Evolutionary conservation across 2,329 filamentous ascomycete genomes (phyloP), one percentile per base, ranked within the genome.

Genomic region (Stagonosporopsis rhizophila): DNA sequence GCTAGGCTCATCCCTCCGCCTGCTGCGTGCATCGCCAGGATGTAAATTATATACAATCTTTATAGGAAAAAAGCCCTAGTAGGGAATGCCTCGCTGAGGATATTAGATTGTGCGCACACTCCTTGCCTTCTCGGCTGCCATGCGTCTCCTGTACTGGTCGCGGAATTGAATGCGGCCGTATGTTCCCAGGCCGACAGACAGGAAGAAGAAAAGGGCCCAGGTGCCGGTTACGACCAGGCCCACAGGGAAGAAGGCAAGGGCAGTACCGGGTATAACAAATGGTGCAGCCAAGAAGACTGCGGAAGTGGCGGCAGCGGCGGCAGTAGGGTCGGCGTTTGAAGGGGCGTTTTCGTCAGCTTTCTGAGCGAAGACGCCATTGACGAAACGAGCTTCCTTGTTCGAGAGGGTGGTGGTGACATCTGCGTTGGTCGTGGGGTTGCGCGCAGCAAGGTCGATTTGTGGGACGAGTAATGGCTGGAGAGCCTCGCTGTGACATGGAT

Each of bases 311-410:
- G 75, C 74, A 6, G 75, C 68, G 9, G 69, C 62, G 3, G 72
- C 69, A 11, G 83, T 80, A 14, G 81, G 83, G 60, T 70, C 65
- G 46, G 64, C 67, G 28, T 66, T 68, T 56, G 84, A 87, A 67
- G 82, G 74, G 67, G 82, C 60, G 14, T 38, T 56, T 14, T 83
- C 78, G 9, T 27, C 57, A 14, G 84, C 78, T 52, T 83, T 78
- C 45, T 82, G 76, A 50, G 88, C 84, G 75, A 92, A 92, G 65
- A 89, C 83, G 47, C 89, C 89, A 14, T 83, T 84, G 35, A 91
- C 83, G 65, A 92, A 92, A 6, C 85, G 83, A 15, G 89, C 88
- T 72, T 91, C 87, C 74, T 88, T 87, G 57, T 85, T 83, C 9
- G 88, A 88, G 46, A 92, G 84, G 30, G 85, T 87, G 45, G 88